These are phyloP conservation scores for Pestalotiopsis sp. DNA, from an alignment of 2,329 filamentous ascomycete species.

Conservation along the genomic window DNA sequence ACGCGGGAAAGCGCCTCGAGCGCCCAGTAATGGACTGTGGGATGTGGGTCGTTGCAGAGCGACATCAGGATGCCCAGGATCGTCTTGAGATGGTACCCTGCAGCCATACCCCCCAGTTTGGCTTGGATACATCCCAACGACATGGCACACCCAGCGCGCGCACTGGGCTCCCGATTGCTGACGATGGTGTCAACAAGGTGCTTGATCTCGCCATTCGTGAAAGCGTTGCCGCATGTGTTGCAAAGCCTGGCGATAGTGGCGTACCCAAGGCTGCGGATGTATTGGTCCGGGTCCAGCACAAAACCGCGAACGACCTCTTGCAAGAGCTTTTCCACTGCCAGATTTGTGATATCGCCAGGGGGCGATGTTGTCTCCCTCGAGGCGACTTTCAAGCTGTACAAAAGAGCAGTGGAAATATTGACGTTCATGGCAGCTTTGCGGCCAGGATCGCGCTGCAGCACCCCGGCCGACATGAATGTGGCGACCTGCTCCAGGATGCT, in stretches of 20 bases:
- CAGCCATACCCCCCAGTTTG: slow-evolving; percentile 96
- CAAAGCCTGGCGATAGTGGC: slow-evolving; percentile 85
- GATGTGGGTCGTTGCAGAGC: slow-evolving; percentile 91
- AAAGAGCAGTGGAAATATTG: slow-evolving; percentile 81
- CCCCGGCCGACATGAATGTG: slow-evolving; percentile 79
- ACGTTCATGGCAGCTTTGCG: slow-evolving; percentile 88
- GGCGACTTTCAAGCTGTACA: slow-evolving; percentile 79
- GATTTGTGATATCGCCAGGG: slow-evolving; percentile 70
- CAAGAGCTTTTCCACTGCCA: slow-evolving; percentile 79
- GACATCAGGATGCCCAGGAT: slow-evolving; percentile 99
- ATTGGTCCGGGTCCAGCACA: slow-evolving; percentile 79
- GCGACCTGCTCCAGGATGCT: slow-evolving; percentile 93
- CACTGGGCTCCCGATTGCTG: slow-evolving; percentile 87
- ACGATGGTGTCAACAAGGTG: slow-evolving; percentile 93
- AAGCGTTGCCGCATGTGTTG: slow-evolving; percentile 78
- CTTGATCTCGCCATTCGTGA: slow-evolving; percentile 89
- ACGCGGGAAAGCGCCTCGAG: slow-evolving; percentile 84
- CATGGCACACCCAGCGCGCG: slow-evolving; percentile 90
- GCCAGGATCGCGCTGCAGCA: slow-evolving; percentile 80
- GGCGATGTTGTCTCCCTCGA: slow-evolving; percentile 76
- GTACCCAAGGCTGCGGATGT: slow-evolving; percentile 81
- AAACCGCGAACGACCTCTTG: slow-evolving; percentile 74
- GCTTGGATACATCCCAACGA: slow-evolving; percentile 91
- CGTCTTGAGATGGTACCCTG: slow-evolving; percentile 92
- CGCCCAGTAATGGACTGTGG: slow-evolving; percentile 94